These are phyloP conservation scores for Eucalyptus curtisii DNA, from an alignment of 345 rosid species.

Conservation along the genomic window DNA sequence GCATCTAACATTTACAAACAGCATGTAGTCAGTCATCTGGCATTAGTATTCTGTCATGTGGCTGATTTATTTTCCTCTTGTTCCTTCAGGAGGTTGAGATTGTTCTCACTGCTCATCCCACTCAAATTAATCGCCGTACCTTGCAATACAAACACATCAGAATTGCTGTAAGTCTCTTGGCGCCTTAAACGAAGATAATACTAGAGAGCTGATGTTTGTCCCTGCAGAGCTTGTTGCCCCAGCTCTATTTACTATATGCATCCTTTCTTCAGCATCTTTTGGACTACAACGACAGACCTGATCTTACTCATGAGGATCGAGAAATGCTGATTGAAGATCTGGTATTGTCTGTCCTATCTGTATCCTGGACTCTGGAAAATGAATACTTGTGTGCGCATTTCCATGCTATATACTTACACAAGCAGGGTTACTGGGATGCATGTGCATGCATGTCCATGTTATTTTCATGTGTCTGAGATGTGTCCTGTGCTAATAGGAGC, in stretches of 20 bases:
- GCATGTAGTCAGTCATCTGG: background rate
- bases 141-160: slow-evolving; percentile 93
- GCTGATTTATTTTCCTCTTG: background rate
- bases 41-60: background rate
- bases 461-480: background rate
- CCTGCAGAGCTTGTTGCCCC: background rate
- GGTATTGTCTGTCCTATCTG: slow-evolving; percentile 23
- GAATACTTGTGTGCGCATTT: background rate
- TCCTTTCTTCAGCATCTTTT: slow-evolving; percentile 60
- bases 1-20: background rate
- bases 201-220: background rate
- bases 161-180: slow-evolving; percentile 59
- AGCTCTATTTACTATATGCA: background rate
- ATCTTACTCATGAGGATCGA: slow-evolving; percentile 85
- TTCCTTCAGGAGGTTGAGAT: slow-evolving; percentile 79
- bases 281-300: slow-evolving; percentile 79
- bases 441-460: background rate
- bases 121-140: slow-evolving; percentile 93
- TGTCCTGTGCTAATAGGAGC: background rate
- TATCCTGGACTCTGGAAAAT: background rate
- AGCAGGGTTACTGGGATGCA: background rate
- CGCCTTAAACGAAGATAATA: background rate
- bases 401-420: background rate
- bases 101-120: slow-evolving; percentile 98
- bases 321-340: slow-evolving; percentile 90